Percentiles rank a stretch among this genome's conserved stretches.
phyloP scores from a whole-genome alignment of 225 moss, liverwort and hornwort genomes.

The Anthoceros angustus region DNA sequence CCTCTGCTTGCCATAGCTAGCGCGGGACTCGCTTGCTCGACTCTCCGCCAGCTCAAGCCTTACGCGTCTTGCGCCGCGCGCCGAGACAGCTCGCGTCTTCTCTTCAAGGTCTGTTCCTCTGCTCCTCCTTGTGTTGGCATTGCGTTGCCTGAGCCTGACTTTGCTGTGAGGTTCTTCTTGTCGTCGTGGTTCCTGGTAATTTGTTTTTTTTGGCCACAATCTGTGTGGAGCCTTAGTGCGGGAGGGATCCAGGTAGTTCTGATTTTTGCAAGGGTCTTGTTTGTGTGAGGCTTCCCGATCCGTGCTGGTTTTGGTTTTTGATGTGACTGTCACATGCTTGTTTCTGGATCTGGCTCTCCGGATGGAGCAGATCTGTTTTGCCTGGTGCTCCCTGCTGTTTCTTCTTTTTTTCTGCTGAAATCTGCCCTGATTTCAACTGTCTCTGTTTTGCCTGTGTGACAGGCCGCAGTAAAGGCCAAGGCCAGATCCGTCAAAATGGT shows the following conservation, averaged over 20 bases:
- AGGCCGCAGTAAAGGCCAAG: not conserved
- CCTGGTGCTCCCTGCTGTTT: not conserved
- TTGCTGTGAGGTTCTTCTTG: too few species aligned
- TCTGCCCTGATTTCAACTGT: not conserved
- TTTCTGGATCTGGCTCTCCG: not conserved
- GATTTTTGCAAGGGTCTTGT: not conserved
- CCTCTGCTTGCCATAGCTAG: too few species aligned
- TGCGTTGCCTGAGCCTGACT: too few species aligned
- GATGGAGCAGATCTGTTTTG: too few species aligned
- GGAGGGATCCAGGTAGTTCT: not conserved
- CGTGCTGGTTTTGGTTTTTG: not conserved
- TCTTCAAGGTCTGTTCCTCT: not conserved
- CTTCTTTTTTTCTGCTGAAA: not conserved
- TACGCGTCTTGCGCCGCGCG: too few species aligned
- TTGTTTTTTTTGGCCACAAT: too few species aligned
- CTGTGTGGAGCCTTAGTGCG: too few species aligned
- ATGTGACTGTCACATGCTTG: not conserved
- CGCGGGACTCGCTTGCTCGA: too few species aligned
- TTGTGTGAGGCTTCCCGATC: not conserved
- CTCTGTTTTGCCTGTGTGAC: not conserved
- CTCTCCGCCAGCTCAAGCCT: too few species aligned
- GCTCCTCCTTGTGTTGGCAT: not conserved
- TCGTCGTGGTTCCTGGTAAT: too few species aligned
- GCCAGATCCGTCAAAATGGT: conserved; percentile 13
- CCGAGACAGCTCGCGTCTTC: not conserved